These are phyloP conservation scores for Anethum foeniculum DNA, from an alignment of 140 eudicot genomes.

Conservation along the genomic window DNA sequence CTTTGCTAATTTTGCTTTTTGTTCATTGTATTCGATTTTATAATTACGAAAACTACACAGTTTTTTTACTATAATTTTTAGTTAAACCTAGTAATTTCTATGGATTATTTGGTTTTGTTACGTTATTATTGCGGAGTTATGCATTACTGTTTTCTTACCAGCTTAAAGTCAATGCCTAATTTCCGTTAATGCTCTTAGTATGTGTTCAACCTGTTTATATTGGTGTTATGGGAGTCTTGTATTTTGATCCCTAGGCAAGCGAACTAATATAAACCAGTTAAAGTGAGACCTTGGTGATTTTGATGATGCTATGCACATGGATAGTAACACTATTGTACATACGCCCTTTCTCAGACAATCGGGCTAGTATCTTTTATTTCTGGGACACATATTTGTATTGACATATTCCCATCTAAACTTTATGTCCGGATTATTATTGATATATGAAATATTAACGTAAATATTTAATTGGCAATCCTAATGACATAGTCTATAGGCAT, in stretches of 20 bases:
- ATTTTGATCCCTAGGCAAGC: neutral
- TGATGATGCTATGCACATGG: neutral
- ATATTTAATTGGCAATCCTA: neutral
- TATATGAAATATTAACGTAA: neutral
- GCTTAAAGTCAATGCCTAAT: too few relatives aligned
- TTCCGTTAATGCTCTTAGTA: too few relatives aligned
- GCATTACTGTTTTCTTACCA: too few relatives aligned
- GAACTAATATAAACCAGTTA: neutral
- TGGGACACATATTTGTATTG: neutral
- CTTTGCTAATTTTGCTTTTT: too few relatives aligned
- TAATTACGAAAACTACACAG: too few relatives aligned
- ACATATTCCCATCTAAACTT: neutral
- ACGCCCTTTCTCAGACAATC: neutral
- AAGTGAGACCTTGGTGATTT: neutral
- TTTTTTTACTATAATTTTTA: too few relatives aligned
- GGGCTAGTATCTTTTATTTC: neutral
- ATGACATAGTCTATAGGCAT: neutral
- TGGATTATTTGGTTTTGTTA: too few relatives aligned
- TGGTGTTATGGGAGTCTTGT: neutral
- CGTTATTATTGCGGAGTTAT: too few relatives aligned
- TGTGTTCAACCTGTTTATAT: neutral
- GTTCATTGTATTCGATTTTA: too few relatives aligned
- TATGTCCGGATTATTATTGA: constrained; percentile 48
- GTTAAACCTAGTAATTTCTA: too few relatives aligned
- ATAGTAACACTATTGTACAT: neutral